These are phyloP conservation scores for Penicillium nucicola DNA, from an alignment of 495 filamentous ascomycete species.

Conservation along the genomic window DNA sequence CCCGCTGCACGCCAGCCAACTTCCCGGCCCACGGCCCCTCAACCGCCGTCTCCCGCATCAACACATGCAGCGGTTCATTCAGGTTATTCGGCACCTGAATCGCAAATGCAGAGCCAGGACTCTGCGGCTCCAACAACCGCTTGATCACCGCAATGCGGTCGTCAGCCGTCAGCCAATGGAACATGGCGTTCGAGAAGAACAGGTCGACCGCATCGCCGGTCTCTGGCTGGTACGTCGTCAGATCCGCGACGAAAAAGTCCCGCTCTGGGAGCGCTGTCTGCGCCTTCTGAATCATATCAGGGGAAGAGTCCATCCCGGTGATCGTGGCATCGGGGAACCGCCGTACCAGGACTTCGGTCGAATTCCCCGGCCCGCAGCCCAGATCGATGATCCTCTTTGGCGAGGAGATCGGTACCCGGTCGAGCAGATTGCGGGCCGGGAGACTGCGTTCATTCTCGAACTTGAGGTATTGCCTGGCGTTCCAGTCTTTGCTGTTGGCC, in stretches of 20 bases:
- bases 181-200: slow-evolving; percentile 53
- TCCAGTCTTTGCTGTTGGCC: slow-evolving; percentile 39
- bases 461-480: slow-evolving; percentile 46
- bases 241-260: slow-evolving; percentile 36
- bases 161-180: slow-evolving; percentile 49
- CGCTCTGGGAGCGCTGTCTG: slow-evolving; percentile 24
- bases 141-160: slow-evolving; percentile 42
- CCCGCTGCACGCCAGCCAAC: slow-evolving; percentile 37
- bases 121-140: slow-evolving; percentile 34
- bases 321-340: slow-evolving; percentile 44
- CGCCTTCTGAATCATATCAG: slow-evolving; percentile 51
- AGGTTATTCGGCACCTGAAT: slow-evolving; percentile 55
- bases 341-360: slow-evolving; percentile 40
- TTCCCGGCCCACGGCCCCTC: slow-evolving; percentile 35
- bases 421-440: slow-evolving; percentile 43
- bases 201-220: slow-evolving; percentile 30
- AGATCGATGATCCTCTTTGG: slow-evolving; percentile 48
- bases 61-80: slow-evolving; percentile 41
- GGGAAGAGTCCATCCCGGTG: slow-evolving; percentile 52
- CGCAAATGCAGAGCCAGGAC: slow-evolving; percentile 46
- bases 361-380: slow-evolving; percentile 56
- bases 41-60: slow-evolving; percentile 45
- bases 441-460: slow-evolving; percentile 44
- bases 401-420: slow-evolving; percentile 27
- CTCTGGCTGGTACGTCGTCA: slow-evolving; percentile 35